phyloP scores from a whole-genome alignment of 805 yeast genomes.

The Lipomyces sp. region DNA sequence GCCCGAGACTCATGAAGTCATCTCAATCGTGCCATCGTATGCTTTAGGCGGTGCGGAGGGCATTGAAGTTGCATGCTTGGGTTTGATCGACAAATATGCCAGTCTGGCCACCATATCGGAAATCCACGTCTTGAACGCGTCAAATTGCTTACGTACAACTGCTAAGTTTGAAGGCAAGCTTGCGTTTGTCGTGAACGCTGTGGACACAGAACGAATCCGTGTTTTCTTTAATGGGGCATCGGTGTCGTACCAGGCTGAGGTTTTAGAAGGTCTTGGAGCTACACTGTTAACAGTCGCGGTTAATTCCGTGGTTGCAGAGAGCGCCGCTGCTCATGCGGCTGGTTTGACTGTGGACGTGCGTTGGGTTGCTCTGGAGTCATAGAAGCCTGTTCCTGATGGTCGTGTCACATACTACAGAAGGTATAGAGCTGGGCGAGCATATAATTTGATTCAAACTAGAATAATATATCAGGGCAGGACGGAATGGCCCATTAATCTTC shows the following conservation, averaged over 20 bases:
- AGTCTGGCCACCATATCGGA: constrained; percentile 10
- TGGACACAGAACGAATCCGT: not conserved
- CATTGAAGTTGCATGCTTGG: constrained; percentile 12
- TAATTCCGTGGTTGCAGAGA: not conserved
- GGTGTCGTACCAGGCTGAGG: not conserved
- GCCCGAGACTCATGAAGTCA: constrained; percentile 11
- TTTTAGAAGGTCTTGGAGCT: not conserved
- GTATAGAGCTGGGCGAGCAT: not conserved
- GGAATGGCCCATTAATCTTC: too few relatives aligned
- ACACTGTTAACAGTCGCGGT: not conserved
- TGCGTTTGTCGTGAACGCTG: not conserved
- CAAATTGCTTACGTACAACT: not conserved
- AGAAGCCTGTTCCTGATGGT: not conserved
- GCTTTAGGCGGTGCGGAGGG: not conserved
- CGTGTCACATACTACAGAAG: too few relatives aligned
- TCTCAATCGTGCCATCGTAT: constrained; percentile 9
- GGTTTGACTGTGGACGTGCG: not conserved
- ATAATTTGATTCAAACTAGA: not conserved
- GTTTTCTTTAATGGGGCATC: not conserved
- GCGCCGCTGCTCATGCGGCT: not conserved
- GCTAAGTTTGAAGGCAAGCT: constrained; percentile 3
- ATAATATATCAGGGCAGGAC: too few relatives aligned
- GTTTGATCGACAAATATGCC: constrained; percentile 9
- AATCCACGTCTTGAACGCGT: not conserved
- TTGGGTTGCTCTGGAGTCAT: not conserved